Base-by-base conservation (phyloP, 2,329 filamentous ascomycete genomes). In the Alternaria ethzedia region DNA sequence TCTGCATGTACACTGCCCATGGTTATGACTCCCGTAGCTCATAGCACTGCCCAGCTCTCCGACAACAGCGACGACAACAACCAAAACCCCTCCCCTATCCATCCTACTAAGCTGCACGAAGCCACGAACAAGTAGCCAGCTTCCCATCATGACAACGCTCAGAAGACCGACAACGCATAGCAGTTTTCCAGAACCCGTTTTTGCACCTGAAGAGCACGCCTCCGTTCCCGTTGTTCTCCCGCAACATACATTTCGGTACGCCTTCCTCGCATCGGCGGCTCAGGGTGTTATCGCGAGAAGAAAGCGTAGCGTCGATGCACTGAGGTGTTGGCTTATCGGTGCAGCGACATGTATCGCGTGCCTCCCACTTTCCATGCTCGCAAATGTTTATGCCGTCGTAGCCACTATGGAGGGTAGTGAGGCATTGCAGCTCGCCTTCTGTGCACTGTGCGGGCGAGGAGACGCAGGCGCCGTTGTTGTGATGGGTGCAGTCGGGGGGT, bases 151-250 rank as follows among this genome's bases (percentile, higher is more conserved):
- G 26, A 56, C 62, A 64, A 15, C 47, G 52, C 54, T 64, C 62
- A 13, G 4, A 60, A 3, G 28, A 9, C 0, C 15, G 12, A 30
- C 62, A 64, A 8, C 57, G 52, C 32, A 44, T 43, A 15, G 50
- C 36, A 3, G 54, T 25, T 10, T 43, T 57, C 63, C 59, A 65
- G n/a, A 36, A n/a, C 3, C 59, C 59, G 12, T 63, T 28, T 6
- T 43, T 44, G 28, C 63, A 65, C 13, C 25, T 30, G 46, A 49
- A 65, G 9, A 65, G 59, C 3, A 41, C 56, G 10, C 63, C 63
- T 17, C 46, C 59, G 0, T 17, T 59, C 41, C 63, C 59, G 10
- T 63, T 25, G 3, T 49, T 20, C 20, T 61, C 45, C 4, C 20
- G 45, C 3, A 60, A 52, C 17, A 59, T 15, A 25, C 63, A 65